Conservation (phyloP, 352 stramenopile genomes). For the Globisporangium perplexum region DNA sequence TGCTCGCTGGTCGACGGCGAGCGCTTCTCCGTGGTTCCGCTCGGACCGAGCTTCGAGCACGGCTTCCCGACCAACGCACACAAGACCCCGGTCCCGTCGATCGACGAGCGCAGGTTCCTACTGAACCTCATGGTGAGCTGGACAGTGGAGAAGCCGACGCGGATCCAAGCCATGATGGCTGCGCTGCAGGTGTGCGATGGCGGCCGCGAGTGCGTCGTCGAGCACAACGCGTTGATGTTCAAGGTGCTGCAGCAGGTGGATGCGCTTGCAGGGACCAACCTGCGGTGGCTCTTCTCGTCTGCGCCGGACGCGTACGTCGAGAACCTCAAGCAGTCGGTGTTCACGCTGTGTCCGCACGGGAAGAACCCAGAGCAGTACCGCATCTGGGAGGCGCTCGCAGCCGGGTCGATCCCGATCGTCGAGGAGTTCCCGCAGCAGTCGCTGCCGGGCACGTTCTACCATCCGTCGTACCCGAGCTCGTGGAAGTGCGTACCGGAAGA, state of each 20-base stretch:
- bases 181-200: slow-evolving; percentile 34
- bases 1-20: slow-evolving; percentile 49
- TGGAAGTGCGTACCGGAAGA: slow-evolving; percentile 55
- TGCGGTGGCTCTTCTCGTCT: slow-evolving; percentile 43
- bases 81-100: slow-evolving; percentile 15
- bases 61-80: slow-evolving; percentile 53
- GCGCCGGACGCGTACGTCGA: slow-evolving; percentile 45
- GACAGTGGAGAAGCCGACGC: slow-evolving; percentile 56
- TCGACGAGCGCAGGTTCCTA: slow-evolving; percentile 24
- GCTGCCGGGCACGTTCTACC: slow-evolving; percentile 40
- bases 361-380: slow-evolving; percentile 69
- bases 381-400: slow-evolving; percentile 61
- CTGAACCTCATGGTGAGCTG: slow-evolving; percentile 68
- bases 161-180: slow-evolving; percentile 52
- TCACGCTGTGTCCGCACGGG: slow-evolving; percentile 53
- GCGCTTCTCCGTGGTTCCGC: slow-evolving; percentile 36
- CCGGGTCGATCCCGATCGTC: slow-evolving; percentile 57
- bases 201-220: slow-evolving; percentile 32
- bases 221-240: slow-evolving; percentile 58
- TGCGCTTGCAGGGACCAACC: slow-evolving; percentile 27
- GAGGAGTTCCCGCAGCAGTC: slow-evolving; percentile 39
- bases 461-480: slow-evolving; percentile 49
- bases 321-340: slow-evolving; percentile 47
- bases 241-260: slow-evolving; percentile 54
- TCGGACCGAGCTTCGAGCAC: slow-evolving; percentile 59